These are phyloP conservation scores for Chalara sp. DNA, from an alignment of 2,329 filamentous ascomycete genomes.

Conservation along the genomic window DNA sequence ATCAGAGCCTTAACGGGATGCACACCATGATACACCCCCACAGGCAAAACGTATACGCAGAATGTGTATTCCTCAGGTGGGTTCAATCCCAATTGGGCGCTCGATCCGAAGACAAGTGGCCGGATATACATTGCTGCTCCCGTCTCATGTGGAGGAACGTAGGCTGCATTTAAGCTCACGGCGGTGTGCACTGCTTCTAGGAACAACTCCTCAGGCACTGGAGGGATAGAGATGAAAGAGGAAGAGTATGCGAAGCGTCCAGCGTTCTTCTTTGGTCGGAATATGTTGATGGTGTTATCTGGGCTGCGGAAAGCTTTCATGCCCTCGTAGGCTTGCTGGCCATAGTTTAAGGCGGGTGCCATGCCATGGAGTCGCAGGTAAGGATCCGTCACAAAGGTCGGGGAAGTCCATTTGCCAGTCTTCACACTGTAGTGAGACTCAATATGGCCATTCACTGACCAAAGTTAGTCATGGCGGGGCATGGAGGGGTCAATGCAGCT, in stretches of 20 bases:
- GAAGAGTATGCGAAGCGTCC: slow-evolving; percentile 78
- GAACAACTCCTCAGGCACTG: slow-evolving; percentile 71
- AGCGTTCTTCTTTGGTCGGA: slow-evolving; percentile 83
- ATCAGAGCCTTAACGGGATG: slow-evolving; percentile 83
- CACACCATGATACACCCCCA: slow-evolving; percentile 88
- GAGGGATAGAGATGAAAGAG: slow-evolving; percentile 74
- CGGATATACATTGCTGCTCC: slow-evolving; percentile 91
- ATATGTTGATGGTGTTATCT: slow-evolving; percentile 68
- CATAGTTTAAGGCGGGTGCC: slow-evolving; percentile 92
- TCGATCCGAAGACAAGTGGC: slow-evolving; percentile 80
- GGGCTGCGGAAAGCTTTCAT: slow-evolving; percentile 89
- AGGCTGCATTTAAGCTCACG: slow-evolving; percentile 82
- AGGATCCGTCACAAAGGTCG: slow-evolving; percentile 74
- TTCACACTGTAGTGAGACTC: slow-evolving; percentile 75
- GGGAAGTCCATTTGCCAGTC: slow-evolving; percentile 70
- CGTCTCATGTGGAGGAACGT: slow-evolving; percentile 81
- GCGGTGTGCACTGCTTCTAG: slow-evolving; percentile 70
- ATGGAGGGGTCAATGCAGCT: neutral
- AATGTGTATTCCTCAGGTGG: slow-evolving; percentile 92
- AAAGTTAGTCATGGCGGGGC: slow-evolving; percentile 1
- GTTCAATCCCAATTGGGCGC: slow-evolving; percentile 77
- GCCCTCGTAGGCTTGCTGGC: slow-evolving; percentile 97
- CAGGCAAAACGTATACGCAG: slow-evolving; percentile 82
- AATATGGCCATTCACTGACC: slow-evolving; percentile 85
- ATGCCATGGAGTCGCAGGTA: slow-evolving; percentile 89